Evolutionary conservation across 306 rosid genomes (phyloP), one percentile per base, ranked within the genome.

Genomic region (Vigna angularis): DNA sequence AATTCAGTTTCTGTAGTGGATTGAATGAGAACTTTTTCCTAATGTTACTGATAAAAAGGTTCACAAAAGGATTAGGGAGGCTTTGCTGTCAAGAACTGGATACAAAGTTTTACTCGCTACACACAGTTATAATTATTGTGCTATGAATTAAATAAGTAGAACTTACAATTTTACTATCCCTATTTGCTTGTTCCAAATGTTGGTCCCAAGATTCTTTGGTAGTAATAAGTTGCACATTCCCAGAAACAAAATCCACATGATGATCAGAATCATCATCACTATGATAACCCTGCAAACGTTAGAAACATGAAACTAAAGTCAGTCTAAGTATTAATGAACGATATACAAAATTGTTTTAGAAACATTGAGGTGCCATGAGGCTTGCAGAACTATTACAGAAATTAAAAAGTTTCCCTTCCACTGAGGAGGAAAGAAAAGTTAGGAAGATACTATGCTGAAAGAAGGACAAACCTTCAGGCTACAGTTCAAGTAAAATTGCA

Each of bases 201-300:
- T 84, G 88, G 30, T 91, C 91, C 98, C 96, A 93, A 74, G 80
- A 69, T 84, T 89, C 96, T 74, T 70, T 62, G 69, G 94, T 84
- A 68, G 86, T 81, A 83, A 93, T 81, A 74, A 89, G 88, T 70
- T 84, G 83, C 83, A 91, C 93, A 70, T 89, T 93, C 48, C 88
- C 94, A 34, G 88, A 75, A 61, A 84, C 81, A 82, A 93, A 89
- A 62, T 86, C 90, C 56, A 71, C 81, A 44, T 69, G 20, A 56
- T 90, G 83, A 53, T 85, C 91, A 81, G 90, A 81, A 36, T 86
- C 90, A 26, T 81, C 78, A 28, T 74, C 89, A 18, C 80, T 7
- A 14, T 1, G 16, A 67, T 51, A 55, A 83, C 78, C 17, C 94
- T 89, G 42, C 86, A 81, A 73, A 72, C 16, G 73, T 62, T 66